A percentile compares a stretch with the other conserved stretches of the same genome.
phyloP scores from a whole-genome alignment of 352 stramenopile species.

The Plasmopara muralis region DNA sequence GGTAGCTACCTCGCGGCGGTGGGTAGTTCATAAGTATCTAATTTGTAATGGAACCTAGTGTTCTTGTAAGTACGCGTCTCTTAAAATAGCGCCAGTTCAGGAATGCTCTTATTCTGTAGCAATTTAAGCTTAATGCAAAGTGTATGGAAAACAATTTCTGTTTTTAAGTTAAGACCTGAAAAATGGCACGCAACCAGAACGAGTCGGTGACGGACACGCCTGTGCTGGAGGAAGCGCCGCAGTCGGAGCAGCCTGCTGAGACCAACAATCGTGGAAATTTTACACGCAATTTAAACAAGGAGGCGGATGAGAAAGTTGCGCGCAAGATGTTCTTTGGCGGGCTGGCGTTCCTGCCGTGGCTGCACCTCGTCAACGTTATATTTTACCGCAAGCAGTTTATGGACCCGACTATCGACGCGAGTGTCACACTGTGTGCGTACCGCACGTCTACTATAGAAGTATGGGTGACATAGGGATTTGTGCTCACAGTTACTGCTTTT shows the following conservation, averaged over 20 bases:
- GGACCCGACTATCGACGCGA: constrained; percentile 53
- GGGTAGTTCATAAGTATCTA: neutral
- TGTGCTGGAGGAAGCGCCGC: constrained; percentile 44
- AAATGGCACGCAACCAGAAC: constrained; percentile 26
- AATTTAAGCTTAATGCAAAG: neutral
- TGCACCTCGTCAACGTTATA: constrained; percentile 77
- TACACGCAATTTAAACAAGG: constrained; percentile 79
- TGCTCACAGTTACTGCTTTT: neutral
- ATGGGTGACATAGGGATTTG: too few relatives aligned
- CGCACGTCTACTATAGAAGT: neutral
- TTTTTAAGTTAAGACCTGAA: neutral
- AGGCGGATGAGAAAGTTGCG: constrained; percentile 62
- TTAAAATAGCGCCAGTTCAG: neutral
- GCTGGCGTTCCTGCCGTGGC: constrained; percentile 64
- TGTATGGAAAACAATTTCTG: neutral
- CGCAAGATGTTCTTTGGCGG: constrained; percentile 84
- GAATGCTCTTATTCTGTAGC: neutral
- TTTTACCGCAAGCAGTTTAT: constrained; percentile 79
- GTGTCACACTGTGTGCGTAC: constrained; percentile 67
- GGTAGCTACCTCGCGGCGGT: neutral
- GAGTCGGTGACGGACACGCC: constrained; percentile 40
- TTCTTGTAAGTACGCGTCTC: neutral
- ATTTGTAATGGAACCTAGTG: too few relatives aligned
- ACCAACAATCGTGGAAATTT: constrained; percentile 84
- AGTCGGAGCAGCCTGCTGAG: constrained; percentile 11